A percentile compares a stretch with the other conserved stretches of the same genome.
Conservation (phyloP, 345 rosid species). For the Brassica napus region Da-Ae NC_063436.1:20014001-20014500, state of each 20-base stretch:
- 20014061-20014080: not conserved
- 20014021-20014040: not conserved
- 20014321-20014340: conserved; percentile 96
- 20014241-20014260: not conserved
- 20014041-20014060: not conserved
- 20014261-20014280: not conserved
- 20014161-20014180: conserved; percentile 85
- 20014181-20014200: conserved; percentile 96
- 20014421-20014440: not conserved
- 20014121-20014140: not conserved
- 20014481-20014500: not conserved
- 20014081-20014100: not conserved
- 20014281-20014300: not conserved
- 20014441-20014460: conserved; percentile 3
- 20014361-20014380: conserved; percentile 1
- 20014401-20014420: not conserved
- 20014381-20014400: not conserved
- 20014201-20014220: conserved; percentile 87
- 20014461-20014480: conserved; percentile 4
- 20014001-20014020: not conserved
- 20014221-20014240: not conserved
- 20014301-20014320: conserved; percentile 52
- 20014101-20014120: not conserved
- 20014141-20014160: conserved; percentile 59
- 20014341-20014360: conserved; percentile 69